Evolutionary conservation across 495 filamentous ascomycete species (phyloP), one percentile per base, ranked within the genome.

Genomic region (Penicillium desertorum): DNA sequence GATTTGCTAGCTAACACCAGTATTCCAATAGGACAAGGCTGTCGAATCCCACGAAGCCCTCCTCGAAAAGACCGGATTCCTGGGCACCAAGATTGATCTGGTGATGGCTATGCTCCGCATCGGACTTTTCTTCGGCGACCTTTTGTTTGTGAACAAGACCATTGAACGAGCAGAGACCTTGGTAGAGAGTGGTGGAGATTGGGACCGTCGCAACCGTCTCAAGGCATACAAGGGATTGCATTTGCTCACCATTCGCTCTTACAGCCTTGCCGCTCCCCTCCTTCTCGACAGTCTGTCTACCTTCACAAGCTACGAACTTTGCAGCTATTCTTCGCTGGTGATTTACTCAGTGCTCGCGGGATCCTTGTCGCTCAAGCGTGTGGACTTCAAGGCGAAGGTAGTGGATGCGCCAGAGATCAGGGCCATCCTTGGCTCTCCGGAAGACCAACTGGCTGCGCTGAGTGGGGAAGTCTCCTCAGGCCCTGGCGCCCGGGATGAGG

Each of bases 341-440:
- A 85, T 98, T 57, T 98, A 98, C 79, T 88, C 95, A 2, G 91
- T 98, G 42, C 86, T 98, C 45, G 92, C 94, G 37, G 94, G 94
- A 54, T 94, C 92, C 4, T 84, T 98, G 51, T 93, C 93, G 30
- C 81, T 98, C 51, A 96, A 96, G 79, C 87, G 94, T 43, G 90
- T 98, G 11, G 94, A 98, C 72, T 98, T 98, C 81, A 98, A 98
- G 79, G 88, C 88, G 54, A 97, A 97, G 76, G 94, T 98, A 19
- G 91, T 97, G 43, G 94, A 98, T 72, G 95, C 94, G 12, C 92
- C 94, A 4, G 94, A 98, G 75, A 97, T 98, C 79, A 91, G 91
- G 72, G 95, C 94, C 17, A 92, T 98, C 47, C 81, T 98, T 9
- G 94, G 95, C 54, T 86, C 92, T 63, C 86, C 88, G 23, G 90